phyloP scores from a whole-genome alignment of 495 filamentous ascomycete species.

The Xanthoparmelia taractica region DNA sequence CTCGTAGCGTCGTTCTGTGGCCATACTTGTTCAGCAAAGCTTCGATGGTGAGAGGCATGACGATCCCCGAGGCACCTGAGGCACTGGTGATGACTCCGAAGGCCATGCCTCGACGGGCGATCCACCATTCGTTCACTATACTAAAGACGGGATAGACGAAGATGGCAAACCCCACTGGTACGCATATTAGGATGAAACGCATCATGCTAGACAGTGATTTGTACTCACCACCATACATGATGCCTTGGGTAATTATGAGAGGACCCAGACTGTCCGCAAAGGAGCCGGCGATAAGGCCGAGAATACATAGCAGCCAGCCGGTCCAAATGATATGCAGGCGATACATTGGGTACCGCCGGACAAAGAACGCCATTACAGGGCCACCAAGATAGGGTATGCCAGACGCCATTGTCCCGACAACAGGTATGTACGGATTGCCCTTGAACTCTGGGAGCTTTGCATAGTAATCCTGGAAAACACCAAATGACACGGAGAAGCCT shows the following conservation, averaged over 20 bases:
- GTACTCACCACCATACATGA: conserved; percentile 29
- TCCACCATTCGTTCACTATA: conserved; percentile 38
- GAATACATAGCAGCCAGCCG: conserved; percentile 30
- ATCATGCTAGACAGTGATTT: background rate
- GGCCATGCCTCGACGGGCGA: conserved; percentile 35
- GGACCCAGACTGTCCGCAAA: conserved; percentile 28
- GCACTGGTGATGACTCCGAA: conserved; percentile 37
- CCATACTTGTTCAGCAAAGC: conserved; percentile 30
- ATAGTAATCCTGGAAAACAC: conserved; percentile 27
- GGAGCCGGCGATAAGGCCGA: conserved; percentile 30
- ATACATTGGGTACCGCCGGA: conserved; percentile 27
- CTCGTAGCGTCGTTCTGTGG: conserved; percentile 29
- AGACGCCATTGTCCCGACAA: conserved; percentile 31
- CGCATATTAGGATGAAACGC: background rate
- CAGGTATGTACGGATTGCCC: conserved; percentile 26
- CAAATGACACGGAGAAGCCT: background rate
- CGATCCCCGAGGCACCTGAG: conserved; percentile 31
- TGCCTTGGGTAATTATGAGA: conserved; percentile 34
- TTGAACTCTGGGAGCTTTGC: conserved; percentile 30
- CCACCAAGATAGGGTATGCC: conserved; percentile 33
- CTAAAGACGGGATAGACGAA: conserved; percentile 33
- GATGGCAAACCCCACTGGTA: conserved; percentile 11
- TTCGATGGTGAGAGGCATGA: conserved; percentile 34
- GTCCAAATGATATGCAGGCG: conserved; percentile 29
- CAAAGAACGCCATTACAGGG: conserved; percentile 28